Base-by-base conservation (phyloP, 768 basidiomycete species). In the Leucocoprinus leucothites region DNA sequence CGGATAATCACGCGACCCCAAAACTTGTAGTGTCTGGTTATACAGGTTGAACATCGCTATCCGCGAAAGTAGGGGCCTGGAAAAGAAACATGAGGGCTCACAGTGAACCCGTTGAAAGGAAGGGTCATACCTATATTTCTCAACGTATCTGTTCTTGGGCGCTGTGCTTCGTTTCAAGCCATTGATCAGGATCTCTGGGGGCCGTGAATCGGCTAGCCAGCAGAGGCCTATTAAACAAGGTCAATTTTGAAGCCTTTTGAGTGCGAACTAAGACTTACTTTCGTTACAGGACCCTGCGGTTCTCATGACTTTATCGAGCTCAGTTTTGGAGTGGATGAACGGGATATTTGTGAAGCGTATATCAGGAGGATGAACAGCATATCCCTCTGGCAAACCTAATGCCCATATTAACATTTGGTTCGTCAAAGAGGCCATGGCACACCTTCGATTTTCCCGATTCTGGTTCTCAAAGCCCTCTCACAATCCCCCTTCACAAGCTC, bases 81-180 rank as follows among this genome's bases (percentile, higher is more conserved):
- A 13, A 25, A 40, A 51, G 40, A 13, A 42, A 51, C n/a, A n/a
- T n/a, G n/a, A n/a, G n/a, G n/a, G 22, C 9, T 45, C 22, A 49
- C 13, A 47, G 13, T 4, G 9, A 47, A 4, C n/a, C 16, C 13
- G 5, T 26, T 5, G 25, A 7, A 14, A 5, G 18, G 6, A n/a
- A 18, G 21, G 9, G 31, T 5, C 41, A 13, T 53, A 87, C 91
- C 85, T 81, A 38, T 80, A 84, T 66, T 85, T 86, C 6, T 78
- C 69, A 28, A 77, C 77, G 58, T 80, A 74, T 22, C 87, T 77
- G 61, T 89, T 82, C 64, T 89, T 91, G 0, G 86, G 81, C 9
- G 88, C 73, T 1, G 89, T 82, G 1, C 91, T 91, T 43, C 91
- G 84, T 62, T 81, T 86, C n/a, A 85, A 71, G 2, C 92, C 91